Base-by-base conservation (phyloP, 2,329 filamentous ascomycete genomes). In the Fusarium floridanum region DNA sequence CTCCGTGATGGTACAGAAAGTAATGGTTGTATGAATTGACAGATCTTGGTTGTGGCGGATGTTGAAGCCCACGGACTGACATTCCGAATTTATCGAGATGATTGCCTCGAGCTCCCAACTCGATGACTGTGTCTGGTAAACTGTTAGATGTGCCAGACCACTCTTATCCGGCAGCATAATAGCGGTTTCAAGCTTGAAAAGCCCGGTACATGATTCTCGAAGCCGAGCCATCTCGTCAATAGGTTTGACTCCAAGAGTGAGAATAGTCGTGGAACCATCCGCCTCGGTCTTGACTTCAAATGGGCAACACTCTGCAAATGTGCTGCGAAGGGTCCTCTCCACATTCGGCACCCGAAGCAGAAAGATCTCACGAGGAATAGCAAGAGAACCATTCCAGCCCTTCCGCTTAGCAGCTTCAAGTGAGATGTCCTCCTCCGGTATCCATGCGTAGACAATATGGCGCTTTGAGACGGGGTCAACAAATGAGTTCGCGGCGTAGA, bases 401-500 rank as follows among this genome's bases (percentile, higher is more conserved):
- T 87, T 85, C 4, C 76, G 72, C 69, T 84, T 80, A 5, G 84
- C 82, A 20, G 82, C 68, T 5, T 79, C 73, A 67, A 86, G 80
- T 2, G 85, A 80, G 4, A 88, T 72, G 68, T 87, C 85, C 50
- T 88, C 86, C 75, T 88, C 86, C 1, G 81, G 83, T 32, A 88
- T 81, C 86, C 86, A 88, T 34, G 85, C 85, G 72, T 81, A 87
- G 7, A 85, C 79, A 12, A 88, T 80, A 9, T 82, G 80, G 39
- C 80, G 80, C 0, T 78, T 70, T 0, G 84, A 81, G 24, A 81
- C 74, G 0, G 85, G 84, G 66, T 88, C 84, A 68, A 78, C 81
- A 73, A 86, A 88, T 0, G 84, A 84, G 68, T 85, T 87, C n/a
- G 84, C 84, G 2, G 86, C 86, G 68, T 88, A 88, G 68, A 57